phyloP scores from a whole-genome alignment of 768 basidiomycete species.

The Podaxis sp. region DNA sequence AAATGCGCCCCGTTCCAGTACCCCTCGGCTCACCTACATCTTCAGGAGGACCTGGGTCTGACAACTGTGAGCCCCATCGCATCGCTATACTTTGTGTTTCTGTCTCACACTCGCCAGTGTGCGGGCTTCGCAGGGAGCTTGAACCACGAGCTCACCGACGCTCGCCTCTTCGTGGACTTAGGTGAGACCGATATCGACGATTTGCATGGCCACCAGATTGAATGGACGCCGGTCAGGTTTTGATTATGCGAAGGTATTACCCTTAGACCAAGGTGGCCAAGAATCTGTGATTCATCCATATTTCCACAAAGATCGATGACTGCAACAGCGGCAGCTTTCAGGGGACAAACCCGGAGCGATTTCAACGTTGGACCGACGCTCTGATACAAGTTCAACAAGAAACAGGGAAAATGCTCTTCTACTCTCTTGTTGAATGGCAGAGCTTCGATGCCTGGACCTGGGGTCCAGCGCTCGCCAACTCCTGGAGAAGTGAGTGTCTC shows the following conservation, averaged over 20 bases:
- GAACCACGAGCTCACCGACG: constrained; percentile 25
- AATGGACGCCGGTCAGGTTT: constrained; percentile 17
- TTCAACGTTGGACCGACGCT: constrained; percentile 25
- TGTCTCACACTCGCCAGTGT: constrained; percentile 16
- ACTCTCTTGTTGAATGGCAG: constrained; percentile 26
- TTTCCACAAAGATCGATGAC: constrained; percentile 19
- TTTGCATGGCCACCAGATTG: not conserved
- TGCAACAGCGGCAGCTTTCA: constrained; percentile 19
- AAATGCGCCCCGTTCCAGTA: not conserved
- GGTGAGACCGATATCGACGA: constrained; percentile 12
- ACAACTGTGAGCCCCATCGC: constrained; percentile 18
- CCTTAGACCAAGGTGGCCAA: not conserved
- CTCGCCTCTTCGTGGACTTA: constrained; percentile 24
- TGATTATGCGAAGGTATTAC: constrained; percentile 22
- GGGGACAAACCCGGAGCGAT: constrained; percentile 22
- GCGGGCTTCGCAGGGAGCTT: constrained; percentile 25
- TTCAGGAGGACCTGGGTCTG: constrained; percentile 24
- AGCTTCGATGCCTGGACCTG: constrained; percentile 28
- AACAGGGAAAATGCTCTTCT: constrained; percentile 25
- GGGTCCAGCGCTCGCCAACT: constrained; percentile 23
- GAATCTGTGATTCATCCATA: not conserved
- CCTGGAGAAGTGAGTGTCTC: constrained; percentile 22
- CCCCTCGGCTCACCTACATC: not conserved
- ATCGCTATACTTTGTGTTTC: not conserved
- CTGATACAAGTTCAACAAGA: constrained; percentile 22